Conservation (phyloP, 2,329 filamentous ascomycete species). For the Epichloe festucae region DNA sequence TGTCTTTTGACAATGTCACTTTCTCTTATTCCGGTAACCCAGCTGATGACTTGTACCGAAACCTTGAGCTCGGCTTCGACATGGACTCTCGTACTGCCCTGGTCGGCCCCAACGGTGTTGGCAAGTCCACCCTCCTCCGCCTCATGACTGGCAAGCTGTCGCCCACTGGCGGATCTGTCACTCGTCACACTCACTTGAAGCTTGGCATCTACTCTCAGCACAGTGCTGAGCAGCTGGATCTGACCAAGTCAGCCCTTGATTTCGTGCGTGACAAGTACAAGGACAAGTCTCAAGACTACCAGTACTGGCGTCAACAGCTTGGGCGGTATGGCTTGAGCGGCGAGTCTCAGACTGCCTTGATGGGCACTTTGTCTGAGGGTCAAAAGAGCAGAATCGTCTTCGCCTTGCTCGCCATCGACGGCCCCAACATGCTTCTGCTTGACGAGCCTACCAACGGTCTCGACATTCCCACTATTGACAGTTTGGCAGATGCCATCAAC, state of each 20-base stretch:
- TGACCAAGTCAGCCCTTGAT: slow-evolving; percentile 94
- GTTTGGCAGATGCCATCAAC: slow-evolving; percentile 93
- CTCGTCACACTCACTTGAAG: slow-evolving; percentile 95
- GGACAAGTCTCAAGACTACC: slow-evolving; percentile 86
- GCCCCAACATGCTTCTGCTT: slow-evolving; percentile 92
- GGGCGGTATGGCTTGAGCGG: slow-evolving; percentile 88
- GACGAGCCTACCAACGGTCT: slow-evolving; percentile 99
- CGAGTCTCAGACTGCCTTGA: slow-evolving; percentile 88
- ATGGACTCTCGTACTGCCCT: slow-evolving; percentile 98
- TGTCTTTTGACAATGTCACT: slow-evolving; percentile 93
- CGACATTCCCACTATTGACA: slow-evolving; percentile 97
- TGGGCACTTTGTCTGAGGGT: slow-evolving; percentile 94
- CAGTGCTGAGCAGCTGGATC: slow-evolving; percentile 93
- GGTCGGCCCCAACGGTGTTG: slow-evolving; percentile 96
- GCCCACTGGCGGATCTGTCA: slow-evolving; percentile 69
- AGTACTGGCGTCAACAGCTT: slow-evolving; percentile 98
- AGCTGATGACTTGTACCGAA: slow-evolving; percentile 87
- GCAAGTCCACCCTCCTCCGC: slow-evolving; percentile 90
- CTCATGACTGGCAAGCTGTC: slow-evolving; percentile 94
- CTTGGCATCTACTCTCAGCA: slow-evolving; percentile 97
- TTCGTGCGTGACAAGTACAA: slow-evolving; percentile 95
- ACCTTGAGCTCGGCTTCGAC: slow-evolving; percentile 96
- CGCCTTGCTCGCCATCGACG: slow-evolving; percentile 85
- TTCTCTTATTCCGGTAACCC: slow-evolving; percentile 91
- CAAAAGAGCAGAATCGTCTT: slow-evolving; percentile 98